A percentile compares a stretch with the other conserved stretches of the same genome.
Evolutionary conservation across 345 rosid genomes (phyloP).

Genomic region (Durio zibethinus): DNA sequence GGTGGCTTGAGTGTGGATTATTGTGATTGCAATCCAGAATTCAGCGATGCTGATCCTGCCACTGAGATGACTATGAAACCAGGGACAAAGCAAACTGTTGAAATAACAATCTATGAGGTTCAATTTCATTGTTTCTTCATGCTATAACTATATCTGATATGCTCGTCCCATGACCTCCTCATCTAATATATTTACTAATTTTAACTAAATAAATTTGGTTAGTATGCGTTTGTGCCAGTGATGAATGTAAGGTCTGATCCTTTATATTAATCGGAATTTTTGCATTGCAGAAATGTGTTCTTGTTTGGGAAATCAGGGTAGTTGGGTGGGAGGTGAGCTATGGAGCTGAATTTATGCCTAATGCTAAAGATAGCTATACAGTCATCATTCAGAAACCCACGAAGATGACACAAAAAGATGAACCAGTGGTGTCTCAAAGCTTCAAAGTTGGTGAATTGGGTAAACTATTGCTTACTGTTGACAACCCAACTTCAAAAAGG

Average conservation of each 20-base stretch:
- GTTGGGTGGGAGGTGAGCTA: slow-evolving; percentile 91
- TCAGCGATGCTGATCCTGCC: slow-evolving; percentile 61
- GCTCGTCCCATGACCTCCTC: neutral
- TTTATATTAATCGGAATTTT: neutral
- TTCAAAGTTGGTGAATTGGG: slow-evolving; percentile 77
- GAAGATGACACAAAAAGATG: slow-evolving; percentile 60
- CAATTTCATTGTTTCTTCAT: neutral
- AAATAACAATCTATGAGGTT: slow-evolving; percentile 86
- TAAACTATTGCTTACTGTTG: slow-evolving; percentile 64
- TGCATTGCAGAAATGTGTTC: slow-evolving; percentile 58
- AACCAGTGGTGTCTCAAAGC: slow-evolving; percentile 61
- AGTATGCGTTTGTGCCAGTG: neutral
- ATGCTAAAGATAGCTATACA: slow-evolving; percentile 57
- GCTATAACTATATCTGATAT: neutral
- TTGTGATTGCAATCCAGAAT: slow-evolving; percentile 78
- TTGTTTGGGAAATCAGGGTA: slow-evolving; percentile 87
- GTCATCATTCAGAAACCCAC: slow-evolving; percentile 69
- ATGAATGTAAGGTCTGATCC: neutral
- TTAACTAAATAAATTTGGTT: neutral
- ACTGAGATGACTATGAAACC: slow-evolving; percentile 68
- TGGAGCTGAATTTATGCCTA: slow-evolving; percentile 80
- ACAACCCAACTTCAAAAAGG: slow-evolving; percentile 85
- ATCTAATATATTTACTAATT: neutral
- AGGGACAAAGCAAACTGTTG: slow-evolving; percentile 78
- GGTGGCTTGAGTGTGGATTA: slow-evolving; percentile 84